phyloP scores from a whole-genome alignment of 1,284 basidiomycete genomes.

The Rhodotorula sp. region DNA sequence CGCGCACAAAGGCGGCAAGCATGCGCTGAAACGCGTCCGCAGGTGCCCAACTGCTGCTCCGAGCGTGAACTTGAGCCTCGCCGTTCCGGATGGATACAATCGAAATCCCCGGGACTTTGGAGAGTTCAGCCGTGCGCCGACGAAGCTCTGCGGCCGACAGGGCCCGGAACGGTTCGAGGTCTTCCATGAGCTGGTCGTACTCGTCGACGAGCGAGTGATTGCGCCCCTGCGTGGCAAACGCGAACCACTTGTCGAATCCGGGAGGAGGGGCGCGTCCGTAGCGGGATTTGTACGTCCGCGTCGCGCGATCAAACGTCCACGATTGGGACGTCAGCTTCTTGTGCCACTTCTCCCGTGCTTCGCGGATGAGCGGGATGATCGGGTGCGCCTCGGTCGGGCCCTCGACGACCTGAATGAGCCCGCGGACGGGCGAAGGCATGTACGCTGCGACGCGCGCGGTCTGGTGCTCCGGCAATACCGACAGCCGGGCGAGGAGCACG shows the following conservation, averaged over 20 bases:
- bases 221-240: conserved; percentile 66
- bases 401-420: conserved; percentile 29
- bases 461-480: conserved; percentile 23
- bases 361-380: conserved; percentile 42
- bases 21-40: conserved; percentile 69
- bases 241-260: conserved; percentile 86
- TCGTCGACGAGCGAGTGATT: conserved; percentile 81
- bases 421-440: conserved; percentile 34
- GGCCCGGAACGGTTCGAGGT: conserved; percentile 76
- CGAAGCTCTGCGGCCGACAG: conserved; percentile 70
- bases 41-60: conserved; percentile 57
- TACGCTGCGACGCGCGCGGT: conserved; percentile 25
- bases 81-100: conserved; percentile 43
- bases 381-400: conserved; percentile 40
- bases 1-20: conserved; percentile 53
- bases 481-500: conserved; percentile 25
- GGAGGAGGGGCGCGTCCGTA: conserved; percentile 76
- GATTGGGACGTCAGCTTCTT: conserved; percentile 38
- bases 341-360: conserved; percentile 25
- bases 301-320: conserved; percentile 55
- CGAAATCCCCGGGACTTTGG: conserved; percentile 42
- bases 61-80: conserved; percentile 55
- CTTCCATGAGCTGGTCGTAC: conserved; percentile 75
- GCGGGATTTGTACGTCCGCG: conserved; percentile 70
- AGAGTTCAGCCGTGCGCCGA: conserved; percentile 61